Base-by-base conservation (phyloP, 2,329 filamentous ascomycete genomes). In the Didymella sp. region DNA sequence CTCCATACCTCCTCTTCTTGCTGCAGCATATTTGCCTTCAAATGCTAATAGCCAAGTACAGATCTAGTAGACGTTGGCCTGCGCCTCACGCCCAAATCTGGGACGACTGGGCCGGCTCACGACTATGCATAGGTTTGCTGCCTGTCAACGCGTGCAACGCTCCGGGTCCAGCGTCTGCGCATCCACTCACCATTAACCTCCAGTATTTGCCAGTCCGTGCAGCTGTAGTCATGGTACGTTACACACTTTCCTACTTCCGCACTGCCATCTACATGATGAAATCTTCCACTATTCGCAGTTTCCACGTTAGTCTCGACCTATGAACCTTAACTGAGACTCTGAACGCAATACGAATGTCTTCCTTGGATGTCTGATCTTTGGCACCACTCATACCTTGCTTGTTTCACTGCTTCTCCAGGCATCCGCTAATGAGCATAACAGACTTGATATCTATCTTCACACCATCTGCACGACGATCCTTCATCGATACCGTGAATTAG, bases 251-350 rank as follows among this genome's bases (percentile, higher is more conserved):
- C 60, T 58, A 56, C 48, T 48, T 48, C 13, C 15, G n/a, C 1
- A 12, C 50, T 51, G 67, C 74, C 50, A 33, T 47, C 69, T 71
- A 59, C 52, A 87, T 89, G 88, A 90, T 90, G 87, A 90, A 89
- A 77, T 84, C 84, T 82, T 87, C 85, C 82, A 81, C 85, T 82
- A 90, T 91, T 92, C 89, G 89, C 89, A 92, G 89, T 92, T 92
- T 92, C 87, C 89, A 90, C 89, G 90, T 82, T 87, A 90, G 87
- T 84, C 84, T 83, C 83, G 79, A 73, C 68, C 35, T 38, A 38
- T 72, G 86, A 88, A 87, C 86, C 86, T 86, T 31, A 67, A 53
- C 84, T 83, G 73, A 73, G 83, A 80, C 87, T 73, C 88, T 90
- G 88, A 90, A 83, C 83, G 87, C 11, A 21, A 38, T 19, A n/a